Base-by-base conservation (phyloP, 345 rosid genomes). In the Ricinus communis region DNA sequence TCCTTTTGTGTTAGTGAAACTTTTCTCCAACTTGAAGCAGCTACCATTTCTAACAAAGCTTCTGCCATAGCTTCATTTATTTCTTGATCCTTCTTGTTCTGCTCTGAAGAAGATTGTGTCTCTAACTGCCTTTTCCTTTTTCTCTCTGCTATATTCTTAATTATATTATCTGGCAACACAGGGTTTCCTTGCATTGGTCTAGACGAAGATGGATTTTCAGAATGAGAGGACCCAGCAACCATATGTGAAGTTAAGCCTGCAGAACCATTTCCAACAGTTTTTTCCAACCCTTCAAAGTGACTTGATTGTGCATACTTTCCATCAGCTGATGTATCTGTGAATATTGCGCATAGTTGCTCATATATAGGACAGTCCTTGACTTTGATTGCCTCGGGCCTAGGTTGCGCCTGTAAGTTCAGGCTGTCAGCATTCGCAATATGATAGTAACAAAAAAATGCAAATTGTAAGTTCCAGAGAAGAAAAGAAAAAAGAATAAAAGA, bases 251-350 rank as follows among this genome's bases (percentile, higher is more conserved):
- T 47, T 28, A 77, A 49, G 46, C 56, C 68, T 6, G 49, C 51
- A 14, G 78, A 68, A 60, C 70, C 81, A 50, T 77, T 82, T 58
- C 77, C 74, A 51, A 74, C 56, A 22, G 88, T 54, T 74, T 85
- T 86, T n/a, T 86, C 91, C 69, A 86, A 73, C 10, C 83, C 91
- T 70, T 88, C 91, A 69, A 88, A 93, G 76, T 90, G 93, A 80
- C 96, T 93, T 43, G 98, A 93, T 78, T 87, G 96, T 66, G 98
- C 98, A 74, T 88, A 93, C 70, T 81, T 87, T 45, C 98, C 98
- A 65, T 84, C 87, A 25, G 78, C 79, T 24, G 86, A 85, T 69
- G 87, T 73, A 71, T 93, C 93, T 11, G 77, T 73, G 77, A 88
- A 93, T 60, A 93, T 93, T 28, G 82, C 70, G 74, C 89, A 81